Evolutionary conservation across 768 basidiomycete species (phyloP), one percentile per base, ranked within the genome.

Genomic region (Gymnopilus dilepis): DNA sequence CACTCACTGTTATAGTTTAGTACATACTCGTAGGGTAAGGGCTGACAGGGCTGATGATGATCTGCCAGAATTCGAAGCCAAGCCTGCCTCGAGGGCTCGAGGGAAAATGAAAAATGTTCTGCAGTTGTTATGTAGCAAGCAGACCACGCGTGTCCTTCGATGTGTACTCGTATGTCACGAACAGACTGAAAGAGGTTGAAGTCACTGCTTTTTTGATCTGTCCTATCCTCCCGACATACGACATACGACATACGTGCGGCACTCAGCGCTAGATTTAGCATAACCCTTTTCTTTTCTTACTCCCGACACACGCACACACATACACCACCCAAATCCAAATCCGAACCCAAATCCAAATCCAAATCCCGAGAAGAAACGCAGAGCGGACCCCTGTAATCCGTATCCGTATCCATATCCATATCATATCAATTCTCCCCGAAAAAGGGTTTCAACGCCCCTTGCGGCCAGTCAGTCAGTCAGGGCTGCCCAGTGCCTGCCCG

Each of bases 401-500:
- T n/a, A n/a, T n/a, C n/a, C n/a, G n/a, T n/a, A n/a, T n/a, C n/a
- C n/a, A n/a, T n/a, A n/a, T n/a, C n/a, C n/a, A n/a, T n/a, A n/a
- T n/a, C n/a, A n/a, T n/a, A 22, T 31, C 50, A 43, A 12, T 43
- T 15, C 11, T 12, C 33, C 33, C 12, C 33, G 41, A 22, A 21
- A 28, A 26, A 38, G 34, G 30, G 37, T 34, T 52, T 42, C 33
- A 50, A 51, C 9, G n/a, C n/a, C n/a, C n/a, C n/a, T n/a, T n/a
- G n/a, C n/a, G n/a, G n/a, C n/a, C n/a, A n/a, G n/a, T n/a, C n/a
- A n/a, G n/a, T n/a, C n/a, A n/a, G n/a, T n/a, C n/a, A 37, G 11
- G 34, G 34, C 48, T 33, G 56, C 61, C 51, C 61, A 52, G 56
- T 54, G 51, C 41, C 48, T 37, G 48, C 56, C 56, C 41, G 51